Conservation (phyloP, 768 basidiomycete genomes). For the Neoboletus subvelutipes region DNA sequence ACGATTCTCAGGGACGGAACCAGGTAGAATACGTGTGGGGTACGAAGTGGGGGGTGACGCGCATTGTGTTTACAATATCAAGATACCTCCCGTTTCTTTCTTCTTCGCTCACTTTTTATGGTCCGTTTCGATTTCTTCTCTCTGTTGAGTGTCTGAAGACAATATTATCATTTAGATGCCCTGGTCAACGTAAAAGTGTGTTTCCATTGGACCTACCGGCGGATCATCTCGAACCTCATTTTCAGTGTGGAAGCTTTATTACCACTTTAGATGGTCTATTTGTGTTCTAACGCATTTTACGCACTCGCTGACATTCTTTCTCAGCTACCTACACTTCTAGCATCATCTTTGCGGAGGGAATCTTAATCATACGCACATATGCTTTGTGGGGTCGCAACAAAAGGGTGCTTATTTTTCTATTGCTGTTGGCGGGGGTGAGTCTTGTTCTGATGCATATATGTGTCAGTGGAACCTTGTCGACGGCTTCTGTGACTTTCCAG, state of each 20-base stretch:
- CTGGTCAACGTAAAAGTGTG: conserved; percentile 1
- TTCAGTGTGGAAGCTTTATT: conserved; percentile 22
- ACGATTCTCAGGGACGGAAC: background rate
- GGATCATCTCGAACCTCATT: background rate
- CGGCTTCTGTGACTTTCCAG: conserved; percentile 1
- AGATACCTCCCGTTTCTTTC: background rate
- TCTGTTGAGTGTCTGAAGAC: background rate
- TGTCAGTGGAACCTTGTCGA: background rate
- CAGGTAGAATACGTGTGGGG: background rate
- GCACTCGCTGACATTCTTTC: background rate
- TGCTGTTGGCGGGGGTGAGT: conserved; percentile 19
- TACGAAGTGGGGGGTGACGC: background rate
- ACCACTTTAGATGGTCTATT: conserved; percentile 16
- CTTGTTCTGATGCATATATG: background rate
- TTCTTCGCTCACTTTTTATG: background rate
- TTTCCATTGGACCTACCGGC: background rate
- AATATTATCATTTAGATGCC: conserved; percentile 2
- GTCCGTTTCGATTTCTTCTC: background rate
- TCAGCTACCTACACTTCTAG: conserved; percentile 15
- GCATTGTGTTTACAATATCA: background rate
- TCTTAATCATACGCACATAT: conserved; percentile 30
- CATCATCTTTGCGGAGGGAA: conserved; percentile 15
- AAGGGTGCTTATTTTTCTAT: conserved; percentile 16
- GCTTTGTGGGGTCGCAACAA: conserved; percentile 24
- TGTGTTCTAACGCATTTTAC: background rate